phyloP scores from a whole-genome alignment of 139 green algal genomes.

The Gonium pectorale region DNA sequence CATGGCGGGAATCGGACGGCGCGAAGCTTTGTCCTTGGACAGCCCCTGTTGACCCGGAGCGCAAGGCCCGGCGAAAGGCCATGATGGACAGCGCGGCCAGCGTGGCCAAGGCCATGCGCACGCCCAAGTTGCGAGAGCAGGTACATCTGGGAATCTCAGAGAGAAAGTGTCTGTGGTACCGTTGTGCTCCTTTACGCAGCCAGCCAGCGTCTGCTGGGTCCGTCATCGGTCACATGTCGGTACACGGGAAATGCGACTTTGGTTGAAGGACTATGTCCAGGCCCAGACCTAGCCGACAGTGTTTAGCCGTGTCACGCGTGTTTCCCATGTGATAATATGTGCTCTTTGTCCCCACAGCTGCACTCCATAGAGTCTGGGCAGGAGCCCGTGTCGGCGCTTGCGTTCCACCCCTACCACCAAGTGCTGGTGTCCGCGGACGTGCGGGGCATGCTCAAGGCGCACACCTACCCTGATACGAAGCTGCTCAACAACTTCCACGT shows the following conservation, averaged over 20 bases:
- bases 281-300: too few relatives aligned
- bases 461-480: slow-evolving; percentile 63
- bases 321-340: too few relatives aligned
- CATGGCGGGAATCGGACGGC: slow-evolving; percentile 65
- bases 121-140: slow-evolving; percentile 65
- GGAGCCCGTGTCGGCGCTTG: slow-evolving; percentile 60
- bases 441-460: slow-evolving; percentile 69
- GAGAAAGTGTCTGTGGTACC: too few relatives aligned
- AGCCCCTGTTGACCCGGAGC: slow-evolving; percentile 45
- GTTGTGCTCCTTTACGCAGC: too few relatives aligned
- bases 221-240: too few relatives aligned
- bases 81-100: slow-evolving; percentile 62
- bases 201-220: neutral
- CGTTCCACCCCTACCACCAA: slow-evolving; percentile 83
- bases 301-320: too few relatives aligned
- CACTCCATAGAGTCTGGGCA: slow-evolving; percentile 17
- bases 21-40: slow-evolving; percentile 57
- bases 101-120: slow-evolving; percentile 43
- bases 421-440: slow-evolving; percentile 67
- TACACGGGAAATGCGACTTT: too few relatives aligned
- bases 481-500: slow-evolving; percentile 66
- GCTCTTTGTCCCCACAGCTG: neutral
- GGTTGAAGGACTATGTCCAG: too few relatives aligned
- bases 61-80: slow-evolving; percentile 52
- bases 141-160: too few relatives aligned